A percentile compares a stretch with the other conserved stretches of the same genome.
Conservation (phyloP, 371 early-diverging fungal genomes). For the Lichtheimia ornata region DNA sequence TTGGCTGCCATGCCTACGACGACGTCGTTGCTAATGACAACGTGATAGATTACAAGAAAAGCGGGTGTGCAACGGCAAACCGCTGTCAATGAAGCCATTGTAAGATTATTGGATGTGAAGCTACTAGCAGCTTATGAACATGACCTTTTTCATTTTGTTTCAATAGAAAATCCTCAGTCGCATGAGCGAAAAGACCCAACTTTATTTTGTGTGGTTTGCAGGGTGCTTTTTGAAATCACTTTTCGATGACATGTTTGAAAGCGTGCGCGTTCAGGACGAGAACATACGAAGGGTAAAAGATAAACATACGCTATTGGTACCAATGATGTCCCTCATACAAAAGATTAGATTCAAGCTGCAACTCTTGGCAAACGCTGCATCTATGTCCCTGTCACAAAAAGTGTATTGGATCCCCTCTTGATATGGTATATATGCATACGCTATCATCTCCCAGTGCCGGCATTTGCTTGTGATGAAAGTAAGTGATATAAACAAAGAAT, state of each 20-base stretch:
- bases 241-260: constrained; percentile 47
- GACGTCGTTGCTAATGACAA: neutral
- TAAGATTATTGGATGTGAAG: constrained; percentile 12
- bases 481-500: neutral
- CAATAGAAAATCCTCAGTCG: constrained; percentile 42
- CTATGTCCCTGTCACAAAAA: constrained; percentile 47
- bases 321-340: too few species aligned
- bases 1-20: too few species aligned
- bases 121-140: too few species aligned
- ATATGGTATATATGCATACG: constrained; percentile 54
- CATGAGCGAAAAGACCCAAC: constrained; percentile 55
- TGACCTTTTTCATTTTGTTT: neutral
- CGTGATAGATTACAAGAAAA: constrained; percentile 37
- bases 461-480: constrained; percentile 51
- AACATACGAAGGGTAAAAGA: constrained; percentile 30
- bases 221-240: constrained; percentile 43
- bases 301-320: neutral
- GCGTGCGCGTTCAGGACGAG: constrained; percentile 41
- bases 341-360: constrained; percentile 27
- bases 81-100: constrained; percentile 48
- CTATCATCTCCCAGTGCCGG: constrained; percentile 50
- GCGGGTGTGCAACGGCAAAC: constrained; percentile 53
- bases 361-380: constrained; percentile 49
- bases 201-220: constrained; percentile 51
- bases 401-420: constrained; percentile 42